phyloP scores from a whole-genome alignment of 345 rosid genomes.

The Salix viminalis region DNA sequence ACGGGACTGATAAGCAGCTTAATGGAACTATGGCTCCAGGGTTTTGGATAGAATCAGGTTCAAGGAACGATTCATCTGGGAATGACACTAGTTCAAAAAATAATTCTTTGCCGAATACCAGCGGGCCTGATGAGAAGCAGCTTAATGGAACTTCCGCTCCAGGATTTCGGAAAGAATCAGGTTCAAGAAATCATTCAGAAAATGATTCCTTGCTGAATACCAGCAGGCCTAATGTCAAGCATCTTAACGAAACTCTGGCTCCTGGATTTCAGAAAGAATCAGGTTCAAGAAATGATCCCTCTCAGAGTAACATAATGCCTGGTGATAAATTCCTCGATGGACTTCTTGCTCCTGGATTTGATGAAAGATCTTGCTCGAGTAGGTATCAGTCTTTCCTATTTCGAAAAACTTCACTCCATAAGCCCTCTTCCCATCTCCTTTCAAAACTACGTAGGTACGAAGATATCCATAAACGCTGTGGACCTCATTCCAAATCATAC shows the following conservation, averaged over 20 bases:
- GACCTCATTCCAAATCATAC: slow-evolving; percentile 17
- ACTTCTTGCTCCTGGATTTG: slow-evolving; percentile 13
- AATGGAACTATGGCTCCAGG: not conserved
- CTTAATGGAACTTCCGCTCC: not conserved
- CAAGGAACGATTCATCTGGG: not conserved
- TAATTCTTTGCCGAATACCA: not conserved
- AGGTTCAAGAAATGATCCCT: not conserved
- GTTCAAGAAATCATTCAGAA: not conserved
- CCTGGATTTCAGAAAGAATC: not conserved
- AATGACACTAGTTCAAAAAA: not conserved
- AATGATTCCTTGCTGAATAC: not conserved
- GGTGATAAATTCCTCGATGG: not conserved
- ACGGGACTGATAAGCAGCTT: not conserved
- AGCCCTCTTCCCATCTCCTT: slow-evolving; percentile 15
- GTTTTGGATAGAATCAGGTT: not conserved
- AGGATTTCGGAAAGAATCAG: not conserved
- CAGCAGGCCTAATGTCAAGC: not conserved
- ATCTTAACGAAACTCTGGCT: not conserved
- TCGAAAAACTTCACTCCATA: slow-evolving; percentile 15
- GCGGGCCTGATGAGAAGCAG: not conserved
- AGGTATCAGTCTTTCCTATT: slow-evolving; percentile 9
- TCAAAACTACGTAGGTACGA: slow-evolving; percentile 20
- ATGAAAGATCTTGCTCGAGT: slow-evolving; percentile 21
- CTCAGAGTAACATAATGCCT: not conserved
- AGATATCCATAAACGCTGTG: slow-evolving; percentile 19